phyloP scores from a whole-genome alignment of 192 early-diverging fungal genomes.

The Backusella tuberculispora region DNA sequence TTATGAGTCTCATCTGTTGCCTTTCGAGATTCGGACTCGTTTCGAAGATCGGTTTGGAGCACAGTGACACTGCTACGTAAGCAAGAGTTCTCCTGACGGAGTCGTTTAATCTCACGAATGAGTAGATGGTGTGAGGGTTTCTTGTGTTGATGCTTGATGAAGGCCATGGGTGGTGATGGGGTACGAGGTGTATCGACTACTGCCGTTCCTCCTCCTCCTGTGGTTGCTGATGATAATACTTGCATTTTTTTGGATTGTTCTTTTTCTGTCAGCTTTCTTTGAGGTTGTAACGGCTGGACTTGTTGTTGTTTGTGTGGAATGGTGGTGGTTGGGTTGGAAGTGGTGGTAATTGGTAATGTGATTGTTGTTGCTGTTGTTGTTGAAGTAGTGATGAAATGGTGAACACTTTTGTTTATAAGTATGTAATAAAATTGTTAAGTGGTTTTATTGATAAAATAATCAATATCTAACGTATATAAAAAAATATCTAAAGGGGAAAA shows the following conservation, averaged over 20 bases:
- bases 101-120: slow-evolving; percentile 36
- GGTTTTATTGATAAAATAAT: background rate
- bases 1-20: slow-evolving; percentile 34
- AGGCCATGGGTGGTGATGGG: background rate
- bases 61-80: slow-evolving; percentile 29
- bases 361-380: background rate
- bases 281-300: background rate
- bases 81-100: slow-evolving; percentile 35
- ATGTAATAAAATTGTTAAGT: background rate
- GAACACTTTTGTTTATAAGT: background rate
- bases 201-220: no score
- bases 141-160: background rate
- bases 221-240: no score
- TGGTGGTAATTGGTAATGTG: background rate
- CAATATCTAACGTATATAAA: background rate
- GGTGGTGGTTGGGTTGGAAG: background rate
- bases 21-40: slow-evolving; percentile 28
- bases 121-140: slow-evolving; percentile 25
- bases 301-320: background rate
- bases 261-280: no score
- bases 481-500: background rate
- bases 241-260: no score
- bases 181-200: no score
- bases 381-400: background rate
- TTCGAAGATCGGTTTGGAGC: slow-evolving; percentile 30